Percentiles rank a stretch among this genome's conserved stretches.
phyloP scores from a whole-genome alignment of 2,329 filamentous ascomycete species.

The Colletotrichum nymphaeae region DNA sequence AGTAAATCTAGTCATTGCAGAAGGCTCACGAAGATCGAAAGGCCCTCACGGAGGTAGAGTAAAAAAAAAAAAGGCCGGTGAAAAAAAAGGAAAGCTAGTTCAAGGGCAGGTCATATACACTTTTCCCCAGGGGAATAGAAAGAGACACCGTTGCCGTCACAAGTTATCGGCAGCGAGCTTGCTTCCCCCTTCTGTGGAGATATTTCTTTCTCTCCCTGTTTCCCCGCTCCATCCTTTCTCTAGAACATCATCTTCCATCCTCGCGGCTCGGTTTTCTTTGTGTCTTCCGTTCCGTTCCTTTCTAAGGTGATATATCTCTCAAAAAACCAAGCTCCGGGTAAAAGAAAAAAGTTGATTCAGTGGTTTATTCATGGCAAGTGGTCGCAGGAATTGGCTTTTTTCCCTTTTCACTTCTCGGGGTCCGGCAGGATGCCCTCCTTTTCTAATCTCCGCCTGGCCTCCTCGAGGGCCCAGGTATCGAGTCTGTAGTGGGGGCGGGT shows the following conservation, averaged over 20 bases:
- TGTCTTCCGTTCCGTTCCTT: slow-evolving; percentile 28
- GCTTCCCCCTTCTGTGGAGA: slow-evolving; percentile 12
- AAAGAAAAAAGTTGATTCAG: not conserved
- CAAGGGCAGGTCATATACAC: slow-evolving; percentile 45
- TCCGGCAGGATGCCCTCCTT: slow-evolving; percentile 93
- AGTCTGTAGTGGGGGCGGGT: slow-evolving; percentile 69
- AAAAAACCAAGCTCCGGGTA: not conserved
- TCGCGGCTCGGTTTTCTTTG: slow-evolving; percentile 24
- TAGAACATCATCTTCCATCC: not conserved
- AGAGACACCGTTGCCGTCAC: slow-evolving; percentile 13
- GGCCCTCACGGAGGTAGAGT: slow-evolving; percentile 36
- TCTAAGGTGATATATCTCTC: slow-evolving; percentile 15
- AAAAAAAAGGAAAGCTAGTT: slow-evolving; percentile 43
- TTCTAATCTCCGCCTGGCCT: slow-evolving; percentile 94
- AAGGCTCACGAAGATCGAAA: slow-evolving; percentile 21
- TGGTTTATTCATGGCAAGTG: not conserved
- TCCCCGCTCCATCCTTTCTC: not conserved
- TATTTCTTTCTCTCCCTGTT: slow-evolving; percentile 12
- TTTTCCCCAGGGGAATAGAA: slow-evolving; percentile 22
- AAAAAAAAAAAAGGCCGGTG: slow-evolving; percentile 36
- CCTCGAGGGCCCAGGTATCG: slow-evolving; percentile 99
- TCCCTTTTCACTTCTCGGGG: slow-evolving; percentile 71
- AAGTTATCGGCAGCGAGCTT: slow-evolving; percentile 29
- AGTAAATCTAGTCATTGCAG: slow-evolving; percentile 32
- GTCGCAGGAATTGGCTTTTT: slow-evolving; percentile 45